Evolutionary conservation across 2,329 filamentous ascomycete genomes (phyloP).

Genomic region (Epicoccum sorghinum): DNA sequence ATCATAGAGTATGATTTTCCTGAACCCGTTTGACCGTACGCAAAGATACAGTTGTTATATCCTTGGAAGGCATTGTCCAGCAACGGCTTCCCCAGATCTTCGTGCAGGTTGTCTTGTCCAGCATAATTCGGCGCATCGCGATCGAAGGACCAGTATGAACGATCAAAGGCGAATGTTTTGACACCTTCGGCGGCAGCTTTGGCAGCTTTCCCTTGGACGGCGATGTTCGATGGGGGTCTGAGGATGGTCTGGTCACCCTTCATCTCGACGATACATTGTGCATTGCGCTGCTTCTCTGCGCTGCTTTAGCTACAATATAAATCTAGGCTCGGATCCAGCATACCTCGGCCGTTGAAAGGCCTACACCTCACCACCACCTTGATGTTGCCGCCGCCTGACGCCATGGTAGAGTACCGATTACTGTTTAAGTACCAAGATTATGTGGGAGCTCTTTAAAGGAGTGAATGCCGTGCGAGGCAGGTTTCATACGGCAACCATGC

Average conservation of each 20-base stretch:
- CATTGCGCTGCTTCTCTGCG: slow-evolving; percentile 83
- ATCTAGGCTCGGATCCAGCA: neutral
- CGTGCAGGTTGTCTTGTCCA: slow-evolving; percentile 86
- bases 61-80: slow-evolving; percentile 98
- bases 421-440: slow-evolving; percentile 8
- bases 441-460: slow-evolving; percentile 16
- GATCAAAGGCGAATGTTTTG: slow-evolving; percentile 94
- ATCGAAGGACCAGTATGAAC: slow-evolving; percentile 98
- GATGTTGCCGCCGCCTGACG: slow-evolving; percentile 89
- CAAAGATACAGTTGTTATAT: slow-evolving; percentile 99
- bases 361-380: slow-evolving; percentile 98
- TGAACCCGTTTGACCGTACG: slow-evolving; percentile 96
- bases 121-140: slow-evolving; percentile 81
- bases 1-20: slow-evolving; percentile 99
- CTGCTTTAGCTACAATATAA: slow-evolving; percentile 21
- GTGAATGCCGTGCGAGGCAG: slow-evolving; percentile 21
- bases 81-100: slow-evolving; percentile 85
- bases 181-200: slow-evolving; percentile 69
- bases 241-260: slow-evolving; percentile 90
- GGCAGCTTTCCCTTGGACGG: slow-evolving; percentile 65
- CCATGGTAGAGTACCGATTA: slow-evolving; percentile 55
- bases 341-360: slow-evolving; percentile 95
- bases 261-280: slow-evolving; percentile 98
- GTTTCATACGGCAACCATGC: slow-evolving; percentile 27
- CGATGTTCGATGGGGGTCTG: slow-evolving; percentile 68